Evolutionary conservation across 768 basidiomycete species (phyloP).

Genomic region (Cystobasidium onofrii): DNA sequence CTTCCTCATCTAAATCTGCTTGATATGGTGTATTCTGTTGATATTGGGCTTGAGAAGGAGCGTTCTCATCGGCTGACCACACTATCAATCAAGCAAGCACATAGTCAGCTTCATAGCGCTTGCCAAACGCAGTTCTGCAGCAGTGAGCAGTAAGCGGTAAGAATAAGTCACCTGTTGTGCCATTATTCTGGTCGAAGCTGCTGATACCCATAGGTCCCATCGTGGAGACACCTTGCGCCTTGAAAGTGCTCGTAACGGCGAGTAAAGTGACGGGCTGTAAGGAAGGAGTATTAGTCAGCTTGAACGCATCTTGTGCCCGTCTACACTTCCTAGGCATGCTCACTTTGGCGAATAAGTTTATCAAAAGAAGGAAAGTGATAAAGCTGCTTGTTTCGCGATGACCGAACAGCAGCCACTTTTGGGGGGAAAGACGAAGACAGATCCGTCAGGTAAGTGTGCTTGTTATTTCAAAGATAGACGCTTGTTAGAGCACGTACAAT

Average conservation of each 20-base stretch:
- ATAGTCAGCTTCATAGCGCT: too few species aligned
- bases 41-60: neutral
- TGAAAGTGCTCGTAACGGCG: conserved; percentile 24
- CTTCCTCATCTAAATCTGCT: neutral
- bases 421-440: neutral
- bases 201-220: conserved; percentile 12
- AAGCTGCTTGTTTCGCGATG: conserved; percentile 12
- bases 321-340: too few species aligned
- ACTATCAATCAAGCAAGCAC: neutral
- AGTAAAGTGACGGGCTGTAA: conserved; percentile 26
- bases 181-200: conserved; percentile 6
- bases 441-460: too few species aligned
- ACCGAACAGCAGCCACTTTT: conserved; percentile 22
- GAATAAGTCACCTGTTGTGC: conserved; percentile 1
- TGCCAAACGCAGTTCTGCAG: too few species aligned
- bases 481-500: neutral
- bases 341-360: conserved; percentile 24
- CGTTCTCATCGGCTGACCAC: conserved; percentile 23
- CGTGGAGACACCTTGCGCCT: conserved; percentile 20
- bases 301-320: too few species aligned
- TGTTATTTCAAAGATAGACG: too few species aligned
- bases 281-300: neutral
- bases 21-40: conserved; percentile 14
- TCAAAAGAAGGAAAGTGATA: conserved; percentile 18
- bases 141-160: neutral